Conservation (phyloP, 495 filamentous ascomycete genomes). For the Daldinia childiae region DNA sequence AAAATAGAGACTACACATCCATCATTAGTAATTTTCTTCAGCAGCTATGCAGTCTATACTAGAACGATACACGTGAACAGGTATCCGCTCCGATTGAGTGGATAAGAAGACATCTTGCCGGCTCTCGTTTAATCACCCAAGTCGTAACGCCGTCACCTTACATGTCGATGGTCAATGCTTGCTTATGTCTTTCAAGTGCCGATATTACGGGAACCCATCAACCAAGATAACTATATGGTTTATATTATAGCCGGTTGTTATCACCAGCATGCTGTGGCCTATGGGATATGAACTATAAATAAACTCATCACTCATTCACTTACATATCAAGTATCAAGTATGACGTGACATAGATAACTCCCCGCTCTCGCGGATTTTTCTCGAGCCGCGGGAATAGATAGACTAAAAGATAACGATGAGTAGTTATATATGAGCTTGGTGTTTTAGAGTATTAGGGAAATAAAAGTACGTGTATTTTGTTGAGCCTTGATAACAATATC, state of each 20-base stretch:
- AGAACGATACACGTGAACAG: neutral
- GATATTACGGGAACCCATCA: neutral
- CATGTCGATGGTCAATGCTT: constrained; percentile 1
- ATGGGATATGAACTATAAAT: constrained; percentile 15
- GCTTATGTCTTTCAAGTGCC: constrained; percentile 22
- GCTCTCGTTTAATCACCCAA: neutral
- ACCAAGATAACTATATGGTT: constrained; percentile 5
- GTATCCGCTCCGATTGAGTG: neutral
- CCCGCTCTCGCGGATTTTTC: constrained; percentile 19
- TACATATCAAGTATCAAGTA: neutral
- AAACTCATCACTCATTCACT: constrained; percentile 16
- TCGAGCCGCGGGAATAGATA: neutral
- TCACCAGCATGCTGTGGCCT: neutral
- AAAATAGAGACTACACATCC: neutral
- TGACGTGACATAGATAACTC: constrained; percentile 10
- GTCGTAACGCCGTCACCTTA: neutral
- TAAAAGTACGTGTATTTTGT: neutral
- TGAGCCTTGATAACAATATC: neutral
- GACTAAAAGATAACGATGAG: neutral
- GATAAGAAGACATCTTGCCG: neutral
- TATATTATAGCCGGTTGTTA: constrained; percentile 9
- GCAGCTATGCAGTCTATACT: neutral
- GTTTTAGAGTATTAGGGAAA: neutral
- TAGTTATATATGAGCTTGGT: constrained; percentile 24
- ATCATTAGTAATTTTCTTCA: neutral